phyloP scores from a whole-genome alignment of 345 rosid genomes.

The Arabis hirsuta region DNA sequence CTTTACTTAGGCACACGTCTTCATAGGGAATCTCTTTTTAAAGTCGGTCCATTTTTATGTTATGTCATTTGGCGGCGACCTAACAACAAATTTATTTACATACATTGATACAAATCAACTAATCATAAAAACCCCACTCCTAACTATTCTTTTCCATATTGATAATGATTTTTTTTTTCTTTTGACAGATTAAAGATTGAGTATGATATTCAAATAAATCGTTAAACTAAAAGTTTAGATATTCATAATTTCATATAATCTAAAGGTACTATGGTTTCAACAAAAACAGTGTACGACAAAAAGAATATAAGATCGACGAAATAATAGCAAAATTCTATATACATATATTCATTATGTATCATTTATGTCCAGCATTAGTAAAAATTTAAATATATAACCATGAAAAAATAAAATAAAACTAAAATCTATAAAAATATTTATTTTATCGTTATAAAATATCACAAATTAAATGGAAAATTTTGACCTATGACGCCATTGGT shows the following conservation, averaged over 20 bases:
- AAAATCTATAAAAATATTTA: no score
- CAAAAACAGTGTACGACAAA: no score
- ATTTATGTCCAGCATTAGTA: no score
- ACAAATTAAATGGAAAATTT: no score
- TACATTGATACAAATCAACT: conserved; percentile 17
- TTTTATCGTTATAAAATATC: no score
- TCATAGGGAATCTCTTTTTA: conserved; percentile 39
- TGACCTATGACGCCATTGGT: no score
- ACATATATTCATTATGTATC: no score
- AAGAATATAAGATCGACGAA: no score
- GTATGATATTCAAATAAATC: neutral
- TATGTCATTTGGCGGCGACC: conserved; percentile 38
- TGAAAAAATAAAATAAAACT: no score
- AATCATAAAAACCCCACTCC: neutral
- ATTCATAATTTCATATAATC: neutral
- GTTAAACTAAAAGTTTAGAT: neutral
- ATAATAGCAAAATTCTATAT: no score
- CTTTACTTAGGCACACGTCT: conserved; percentile 34
- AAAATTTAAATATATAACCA: no score
- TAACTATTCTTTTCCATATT: neutral
- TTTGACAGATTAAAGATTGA: neutral
- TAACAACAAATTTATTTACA: conserved; percentile 20
- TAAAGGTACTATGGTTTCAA: neutral
- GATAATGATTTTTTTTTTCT: neutral
- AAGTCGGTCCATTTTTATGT: conserved; percentile 29